Conservation (phyloP, 1,139 yeast species). For the Scheffersomyces titani region DNA sequence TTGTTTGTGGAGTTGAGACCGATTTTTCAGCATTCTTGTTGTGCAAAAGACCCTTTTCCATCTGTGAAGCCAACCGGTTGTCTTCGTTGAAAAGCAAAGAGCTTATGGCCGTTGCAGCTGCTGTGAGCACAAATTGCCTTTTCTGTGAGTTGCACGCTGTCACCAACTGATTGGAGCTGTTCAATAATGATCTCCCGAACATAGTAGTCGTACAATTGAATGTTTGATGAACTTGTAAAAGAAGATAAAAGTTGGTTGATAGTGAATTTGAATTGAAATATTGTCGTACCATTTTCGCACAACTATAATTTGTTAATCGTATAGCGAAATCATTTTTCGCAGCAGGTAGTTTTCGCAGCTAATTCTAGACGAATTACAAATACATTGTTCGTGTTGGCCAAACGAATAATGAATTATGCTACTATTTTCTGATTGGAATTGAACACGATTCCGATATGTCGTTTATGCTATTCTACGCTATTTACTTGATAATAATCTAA, state of each 20-base stretch:
- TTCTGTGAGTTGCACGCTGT: neutral
- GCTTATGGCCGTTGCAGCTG: conserved; percentile 18
- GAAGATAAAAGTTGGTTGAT: neutral
- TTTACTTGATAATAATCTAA: neutral
- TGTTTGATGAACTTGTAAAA: neutral
- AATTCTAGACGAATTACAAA: neutral
- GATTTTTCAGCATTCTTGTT: conserved; percentile 34
- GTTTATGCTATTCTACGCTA: neutral
- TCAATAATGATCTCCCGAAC: neutral
- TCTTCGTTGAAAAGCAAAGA: conserved; percentile 43
- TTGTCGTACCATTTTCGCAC: neutral
- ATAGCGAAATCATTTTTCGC: neutral
- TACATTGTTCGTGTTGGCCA: neutral
- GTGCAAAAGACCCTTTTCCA: conserved; percentile 58
- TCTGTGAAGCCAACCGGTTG: conserved; percentile 55
- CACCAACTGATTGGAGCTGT: neutral
- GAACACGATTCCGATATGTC: neutral
- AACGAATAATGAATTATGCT: too few species aligned
- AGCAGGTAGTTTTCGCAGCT: neutral
- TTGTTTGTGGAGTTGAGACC: conserved; percentile 22
- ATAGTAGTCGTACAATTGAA: neutral
- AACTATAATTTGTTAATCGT: neutral
- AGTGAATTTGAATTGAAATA: neutral
- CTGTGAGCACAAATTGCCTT: conserved; percentile 14
- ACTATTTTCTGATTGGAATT: neutral